Percentiles rank a stretch among this genome's conserved stretches.
Conservation (phyloP, 768 basidiomycete species). For the Mycena vitilis region DNA sequence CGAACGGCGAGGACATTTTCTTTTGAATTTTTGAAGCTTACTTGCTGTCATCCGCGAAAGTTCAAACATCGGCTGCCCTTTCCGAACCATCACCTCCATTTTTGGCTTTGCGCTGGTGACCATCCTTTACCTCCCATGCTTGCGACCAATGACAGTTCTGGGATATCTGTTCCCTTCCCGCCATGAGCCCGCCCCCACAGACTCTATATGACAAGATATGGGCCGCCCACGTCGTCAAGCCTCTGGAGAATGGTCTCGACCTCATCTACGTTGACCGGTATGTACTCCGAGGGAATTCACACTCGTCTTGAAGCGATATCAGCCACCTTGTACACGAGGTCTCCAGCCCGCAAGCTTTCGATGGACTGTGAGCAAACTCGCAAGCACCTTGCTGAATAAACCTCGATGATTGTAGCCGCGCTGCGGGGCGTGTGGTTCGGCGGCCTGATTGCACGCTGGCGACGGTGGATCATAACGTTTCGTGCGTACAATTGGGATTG, state of each 20-base stretch:
- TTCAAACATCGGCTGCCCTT: conserved; percentile 2
- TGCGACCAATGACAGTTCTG: not conserved
- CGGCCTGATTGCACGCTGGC: conserved; percentile 90
- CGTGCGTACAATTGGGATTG: conserved; percentile 66
- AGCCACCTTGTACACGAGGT: conserved; percentile 87
- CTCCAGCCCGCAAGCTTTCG: conserved; percentile 93
- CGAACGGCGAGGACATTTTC: no score
- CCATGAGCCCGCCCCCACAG: conserved; percentile 63
- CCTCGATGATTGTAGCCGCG: conserved; percentile 57
- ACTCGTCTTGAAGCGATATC: conserved; percentile 4
- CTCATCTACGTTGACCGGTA: conserved; percentile 88
- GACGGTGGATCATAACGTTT: conserved; percentile 89
- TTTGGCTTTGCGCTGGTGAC: conserved; percentile 9
- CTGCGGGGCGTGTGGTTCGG: conserved; percentile 79
- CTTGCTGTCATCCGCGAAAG: not conserved
- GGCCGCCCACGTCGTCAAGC: conserved; percentile 93
- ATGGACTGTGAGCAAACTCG: conserved; percentile 70
- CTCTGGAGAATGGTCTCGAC: conserved; percentile 79
- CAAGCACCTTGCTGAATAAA: conserved; percentile 29
- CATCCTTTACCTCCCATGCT: not conserved
- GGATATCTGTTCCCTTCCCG: conserved; percentile 48
- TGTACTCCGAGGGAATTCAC: conserved; percentile 31
- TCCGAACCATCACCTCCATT: conserved; percentile 2
- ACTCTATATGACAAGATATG: conserved; percentile 99
- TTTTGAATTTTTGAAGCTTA: not conserved